Evolutionary conservation across 164 flowering plant species (phyloP), one percentile per base, ranked within the genome.

Genomic region (Tinospora cordifolia): DNA sequence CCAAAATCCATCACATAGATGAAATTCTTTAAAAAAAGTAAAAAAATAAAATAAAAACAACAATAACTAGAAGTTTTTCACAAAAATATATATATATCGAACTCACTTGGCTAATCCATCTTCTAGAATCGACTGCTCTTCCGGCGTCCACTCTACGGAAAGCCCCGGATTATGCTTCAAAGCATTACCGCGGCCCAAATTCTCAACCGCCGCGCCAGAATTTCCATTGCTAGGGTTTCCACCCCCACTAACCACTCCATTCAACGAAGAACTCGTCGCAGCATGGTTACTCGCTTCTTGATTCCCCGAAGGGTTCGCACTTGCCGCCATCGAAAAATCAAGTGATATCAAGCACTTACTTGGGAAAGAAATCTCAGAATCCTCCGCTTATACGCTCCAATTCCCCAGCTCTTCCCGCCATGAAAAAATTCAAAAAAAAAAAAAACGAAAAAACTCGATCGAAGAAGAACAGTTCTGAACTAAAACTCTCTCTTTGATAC

Each of bases 81-180:
- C n/a, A n/a, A n/a, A n/a, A n/a, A n/a, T n/a, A n/a, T n/a, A n/a
- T n/a, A n/a, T n/a, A n/a, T n/a, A 68, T 24, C 8, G 5, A 30
- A 75, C 88, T 81, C 69, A 88, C 92, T 74, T 77, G 58, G 44
- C 15, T 11, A 88, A 82, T 4, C 84, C 84, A 0, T 84, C 86
- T 9, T 88, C 90, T 25, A 88, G 79, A 40, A 83, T 74, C 3
- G 78, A 59, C 72, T 88, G 88, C 79, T 88, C 92, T 3, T 84
- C 87, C 0, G 79, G 8, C 9, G 83, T 76, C 92, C 92, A 88
- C 54, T 85, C 82, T n/a, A 54, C 62, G 24, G 87, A 74, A 27
- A 85, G 76, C n/a, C 88, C 88, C 0, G 87, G 90, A 60, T 82
- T 81, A 63, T 87, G 85, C 80, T 80, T 84, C 84, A 86, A 71